phyloP scores from a whole-genome alignment of 495 filamentous ascomycete species.

The Hypoxylon cercidicola region DNA sequence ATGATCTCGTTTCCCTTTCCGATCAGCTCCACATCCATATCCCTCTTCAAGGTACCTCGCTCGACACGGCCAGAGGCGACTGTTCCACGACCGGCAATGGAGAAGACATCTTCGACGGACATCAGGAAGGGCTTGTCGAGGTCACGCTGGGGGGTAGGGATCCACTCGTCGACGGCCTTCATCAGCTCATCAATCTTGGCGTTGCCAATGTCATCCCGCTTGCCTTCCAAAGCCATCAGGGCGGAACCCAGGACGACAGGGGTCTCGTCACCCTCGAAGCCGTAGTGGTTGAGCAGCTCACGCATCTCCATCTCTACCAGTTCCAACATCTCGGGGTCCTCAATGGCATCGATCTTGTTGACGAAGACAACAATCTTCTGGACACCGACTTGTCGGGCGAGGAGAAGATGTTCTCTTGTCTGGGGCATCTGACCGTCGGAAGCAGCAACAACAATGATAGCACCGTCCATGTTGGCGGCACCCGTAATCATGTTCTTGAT shows the following conservation, averaged over 20 bases:
- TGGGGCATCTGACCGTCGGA: slow-evolving; percentile 99
- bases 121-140: slow-evolving; percentile 98
- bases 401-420: slow-evolving; percentile 96
- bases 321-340: slow-evolving; percentile 99
- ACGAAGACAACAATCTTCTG: slow-evolving; percentile 98
- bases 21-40: slow-evolving; percentile 91
- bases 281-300: slow-evolving; percentile 89
- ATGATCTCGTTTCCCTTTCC: slow-evolving; percentile 80
- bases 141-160: slow-evolving; percentile 90
- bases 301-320: slow-evolving; percentile 99
- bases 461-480: slow-evolving; percentile 96
- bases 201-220: slow-evolving; percentile 85
- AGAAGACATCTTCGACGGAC: slow-evolving; percentile 98
- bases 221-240: slow-evolving; percentile 91
- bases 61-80: slow-evolving; percentile 97
- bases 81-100: slow-evolving; percentile 95
- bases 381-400: slow-evolving; percentile 97
- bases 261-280: slow-evolving; percentile 97
- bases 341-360: slow-evolving; percentile 97
- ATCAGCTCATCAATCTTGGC: slow-evolving; percentile 88
- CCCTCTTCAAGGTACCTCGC: slow-evolving; percentile 91
- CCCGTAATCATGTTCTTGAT: slow-evolving; percentile 99
- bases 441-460: slow-evolving; percentile 97
- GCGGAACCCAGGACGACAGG: slow-evolving; percentile 97
- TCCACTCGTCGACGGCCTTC: slow-evolving; percentile 92